Evolutionary conservation across 2,329 filamentous ascomycete species (phyloP).

Genomic region (Neofusicoccum ribis): DNA sequence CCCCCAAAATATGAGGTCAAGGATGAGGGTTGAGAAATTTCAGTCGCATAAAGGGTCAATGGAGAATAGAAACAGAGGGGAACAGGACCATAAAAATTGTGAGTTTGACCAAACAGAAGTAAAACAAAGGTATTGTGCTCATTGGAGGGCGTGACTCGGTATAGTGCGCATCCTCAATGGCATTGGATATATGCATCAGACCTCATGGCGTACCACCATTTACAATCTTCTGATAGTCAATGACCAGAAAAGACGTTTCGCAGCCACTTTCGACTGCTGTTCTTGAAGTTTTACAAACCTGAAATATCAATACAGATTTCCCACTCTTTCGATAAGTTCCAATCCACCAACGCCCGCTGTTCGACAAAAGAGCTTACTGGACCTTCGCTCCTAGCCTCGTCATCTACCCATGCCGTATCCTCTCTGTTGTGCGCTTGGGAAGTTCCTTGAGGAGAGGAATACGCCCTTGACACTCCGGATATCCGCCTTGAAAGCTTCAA

Average conservation of each 20-base stretch:
- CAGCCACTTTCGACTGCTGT: not conserved
- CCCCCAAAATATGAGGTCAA: too few relatives aligned
- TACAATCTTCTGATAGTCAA: not conserved
- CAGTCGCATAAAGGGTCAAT: too few relatives aligned
- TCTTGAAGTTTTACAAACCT: not conserved
- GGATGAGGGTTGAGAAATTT: not conserved
- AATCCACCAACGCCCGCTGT: not conserved
- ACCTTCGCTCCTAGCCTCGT: not conserved
- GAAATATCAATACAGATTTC: not conserved
- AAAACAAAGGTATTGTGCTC: too few relatives aligned
- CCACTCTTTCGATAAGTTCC: not conserved
- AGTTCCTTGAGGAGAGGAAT: constrained; percentile 71
- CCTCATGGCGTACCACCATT: too few relatives aligned
- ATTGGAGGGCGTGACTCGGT: too few relatives aligned
- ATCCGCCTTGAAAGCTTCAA: constrained; percentile 70
- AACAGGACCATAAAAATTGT: too few relatives aligned
- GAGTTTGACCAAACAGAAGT: too few relatives aligned
- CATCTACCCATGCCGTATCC: not conserved
- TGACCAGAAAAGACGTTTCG: not conserved
- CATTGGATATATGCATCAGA: too few relatives aligned
- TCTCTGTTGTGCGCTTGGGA: constrained; percentile 44
- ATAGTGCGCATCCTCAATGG: too few relatives aligned
- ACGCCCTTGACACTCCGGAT: constrained; percentile 80
- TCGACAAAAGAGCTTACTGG: too few relatives aligned
- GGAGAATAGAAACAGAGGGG: too few relatives aligned